Evolutionary conservation across 2,329 filamentous ascomycete species (phyloP).

Genomic region (Seiridium unicorne): DNA sequence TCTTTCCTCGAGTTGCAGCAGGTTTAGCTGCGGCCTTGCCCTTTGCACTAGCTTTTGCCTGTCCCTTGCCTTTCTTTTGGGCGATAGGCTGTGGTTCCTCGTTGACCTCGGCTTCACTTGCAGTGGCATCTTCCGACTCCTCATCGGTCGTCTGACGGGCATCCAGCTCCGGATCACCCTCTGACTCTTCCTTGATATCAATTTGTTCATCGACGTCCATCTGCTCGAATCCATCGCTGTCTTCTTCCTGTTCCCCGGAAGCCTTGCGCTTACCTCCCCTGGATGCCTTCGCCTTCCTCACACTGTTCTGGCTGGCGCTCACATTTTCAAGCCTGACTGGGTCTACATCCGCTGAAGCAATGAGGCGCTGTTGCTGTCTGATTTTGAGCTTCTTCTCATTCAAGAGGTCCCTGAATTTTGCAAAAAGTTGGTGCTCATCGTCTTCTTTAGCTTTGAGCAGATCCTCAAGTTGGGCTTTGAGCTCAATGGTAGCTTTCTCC

Average conservation of each 20-base stretch:
- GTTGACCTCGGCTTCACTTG: constrained; percentile 39
- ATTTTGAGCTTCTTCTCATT: constrained; percentile 83
- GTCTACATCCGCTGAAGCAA: constrained; percentile 46
- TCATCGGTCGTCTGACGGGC: constrained; percentile 34
- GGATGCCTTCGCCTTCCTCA: constrained; percentile 32
- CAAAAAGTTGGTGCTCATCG: constrained; percentile 64
- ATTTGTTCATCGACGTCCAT: constrained; percentile 49
- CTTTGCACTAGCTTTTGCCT: constrained; percentile 15
- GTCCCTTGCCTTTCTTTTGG: neutral
- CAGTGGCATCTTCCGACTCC: constrained; percentile 29
- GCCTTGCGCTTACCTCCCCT: constrained; percentile 51
- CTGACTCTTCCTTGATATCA: constrained; percentile 19
- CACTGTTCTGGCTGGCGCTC: constrained; percentile 19
- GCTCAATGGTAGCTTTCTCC: constrained; percentile 53
- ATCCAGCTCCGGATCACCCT: constrained; percentile 31
- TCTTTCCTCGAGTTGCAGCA: neutral
- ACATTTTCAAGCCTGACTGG: constrained; percentile 30
- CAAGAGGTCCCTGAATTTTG: constrained; percentile 68
- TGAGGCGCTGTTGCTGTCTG: constrained; percentile 65
- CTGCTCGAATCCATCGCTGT: constrained; percentile 46
- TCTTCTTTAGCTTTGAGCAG: constrained; percentile 64
- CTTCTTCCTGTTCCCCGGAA: constrained; percentile 31
- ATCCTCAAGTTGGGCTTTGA: constrained; percentile 64
- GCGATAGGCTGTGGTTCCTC: constrained; percentile 24
- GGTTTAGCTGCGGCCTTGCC: neutral